These are phyloP conservation scores for Mucor irregularis DNA, from an alignment of 371 early-diverging fungal genomes.

Conservation along the genomic window DNA sequence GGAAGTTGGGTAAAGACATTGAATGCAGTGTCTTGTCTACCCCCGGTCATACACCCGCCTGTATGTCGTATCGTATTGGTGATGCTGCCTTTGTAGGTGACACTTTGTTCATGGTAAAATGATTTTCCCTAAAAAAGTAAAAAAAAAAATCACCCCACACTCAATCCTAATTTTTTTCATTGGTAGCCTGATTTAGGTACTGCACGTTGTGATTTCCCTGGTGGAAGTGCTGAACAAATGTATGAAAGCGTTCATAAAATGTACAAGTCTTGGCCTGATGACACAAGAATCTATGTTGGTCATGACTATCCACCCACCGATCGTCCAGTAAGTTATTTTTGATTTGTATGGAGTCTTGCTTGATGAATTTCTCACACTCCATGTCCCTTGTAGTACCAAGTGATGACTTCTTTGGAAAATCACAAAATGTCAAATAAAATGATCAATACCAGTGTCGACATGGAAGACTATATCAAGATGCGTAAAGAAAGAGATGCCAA, in stretches of 20 bases:
- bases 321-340: conserved; percentile 27
- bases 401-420: conserved; percentile 26
- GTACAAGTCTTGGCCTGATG: conserved; percentile 41
- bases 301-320: conserved; percentile 46
- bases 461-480: conserved; percentile 31
- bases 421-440: conserved; percentile 45
- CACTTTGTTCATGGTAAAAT: conserved; percentile 48
- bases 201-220: conserved; percentile 53
- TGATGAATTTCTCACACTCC: background rate
- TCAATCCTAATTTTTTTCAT: background rate
- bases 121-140: background rate
- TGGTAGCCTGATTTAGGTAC: conserved; percentile 51
- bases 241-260: conserved; percentile 45
- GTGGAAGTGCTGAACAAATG: conserved; percentile 45
- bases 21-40: conserved; percentile 37
- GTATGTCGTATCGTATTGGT: conserved; percentile 46
- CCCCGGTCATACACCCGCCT: conserved; percentile 53
- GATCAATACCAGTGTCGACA: conserved; percentile 25
- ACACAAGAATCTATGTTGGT: conserved; percentile 49
- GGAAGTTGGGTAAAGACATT: conserved; percentile 46
- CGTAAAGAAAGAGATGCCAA: conserved; percentile 34
- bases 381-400: conserved; percentile 28
- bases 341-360: background rate
- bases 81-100: conserved; percentile 53
- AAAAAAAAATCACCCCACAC: background rate